A percentile compares a stretch with the other conserved stretches of the same genome.
These are phyloP conservation scores for Neonectria magnoliae DNA, from an alignment of 2,329 filamentous ascomycete species.

Conservation along the genomic window DNA sequence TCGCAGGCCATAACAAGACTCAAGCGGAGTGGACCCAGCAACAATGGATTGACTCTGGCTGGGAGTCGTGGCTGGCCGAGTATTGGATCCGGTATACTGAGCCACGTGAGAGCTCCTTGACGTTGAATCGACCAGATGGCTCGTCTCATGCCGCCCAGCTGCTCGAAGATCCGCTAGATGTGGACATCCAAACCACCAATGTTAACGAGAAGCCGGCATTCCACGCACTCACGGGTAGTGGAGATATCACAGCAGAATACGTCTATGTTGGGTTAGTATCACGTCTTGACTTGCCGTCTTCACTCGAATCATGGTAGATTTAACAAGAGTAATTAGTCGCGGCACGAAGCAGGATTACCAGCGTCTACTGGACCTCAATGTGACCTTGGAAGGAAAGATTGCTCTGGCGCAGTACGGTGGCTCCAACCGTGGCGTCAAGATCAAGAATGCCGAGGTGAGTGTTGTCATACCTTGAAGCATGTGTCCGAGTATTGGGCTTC, in stretches of 20 bases:
- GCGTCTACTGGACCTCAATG: constrained; percentile 25
- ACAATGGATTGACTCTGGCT: constrained; percentile 31
- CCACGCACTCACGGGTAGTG: constrained; percentile 23
- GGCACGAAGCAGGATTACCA: constrained; percentile 21
- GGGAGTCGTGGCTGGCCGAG: constrained; percentile 34
- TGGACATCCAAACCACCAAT: constrained; percentile 26
- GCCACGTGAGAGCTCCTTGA: constrained; percentile 29
- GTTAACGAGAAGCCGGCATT: constrained; percentile 22
- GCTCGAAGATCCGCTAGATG: constrained; percentile 26
- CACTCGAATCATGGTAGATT: neutral
- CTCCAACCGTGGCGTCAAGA: constrained; percentile 30
- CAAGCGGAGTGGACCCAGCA: constrained; percentile 36
- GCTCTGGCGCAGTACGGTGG: constrained; percentile 25
- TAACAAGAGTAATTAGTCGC: neutral
- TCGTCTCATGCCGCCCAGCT: constrained; percentile 26
- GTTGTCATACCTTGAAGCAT: neutral
- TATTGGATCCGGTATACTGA: constrained; percentile 38
- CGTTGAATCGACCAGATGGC: constrained; percentile 27
- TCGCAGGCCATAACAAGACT: constrained; percentile 28
- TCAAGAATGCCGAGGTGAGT: constrained; percentile 31
- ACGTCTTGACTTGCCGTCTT: neutral
- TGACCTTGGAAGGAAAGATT: constrained; percentile 26
- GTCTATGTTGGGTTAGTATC: constrained; percentile 29
- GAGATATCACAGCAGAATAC: constrained; percentile 23
- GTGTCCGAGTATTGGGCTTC: neutral